A percentile compares a stretch with the other conserved stretches of the same genome.
Conservation (phyloP, 169 alveolate genomes). For the Plasmodium chabaudi region DNA sequence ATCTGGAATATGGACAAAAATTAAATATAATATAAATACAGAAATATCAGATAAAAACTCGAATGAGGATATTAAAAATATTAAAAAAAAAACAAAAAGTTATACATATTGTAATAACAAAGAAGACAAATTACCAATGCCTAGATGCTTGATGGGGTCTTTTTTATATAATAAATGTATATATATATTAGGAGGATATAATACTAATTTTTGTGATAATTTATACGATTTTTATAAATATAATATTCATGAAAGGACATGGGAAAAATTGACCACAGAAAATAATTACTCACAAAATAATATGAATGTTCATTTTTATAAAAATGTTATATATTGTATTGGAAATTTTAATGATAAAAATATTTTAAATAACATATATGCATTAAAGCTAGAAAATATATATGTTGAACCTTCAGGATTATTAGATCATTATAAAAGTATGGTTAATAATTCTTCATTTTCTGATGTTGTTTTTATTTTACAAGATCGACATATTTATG, state of each 20-base stretch:
- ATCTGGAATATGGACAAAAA: constrained; percentile 44
- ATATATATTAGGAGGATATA: constrained; percentile 55
- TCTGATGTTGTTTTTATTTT: constrained; percentile 28
- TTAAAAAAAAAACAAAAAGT: background rate
- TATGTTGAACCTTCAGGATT: constrained; percentile 30
- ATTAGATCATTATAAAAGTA: background rate
- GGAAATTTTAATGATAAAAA: constrained; percentile 45
- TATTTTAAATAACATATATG: constrained; percentile 30
- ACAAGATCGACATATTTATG: constrained; percentile 32
- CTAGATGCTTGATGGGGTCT: constrained; percentile 41
- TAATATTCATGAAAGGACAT: constrained; percentile 30
- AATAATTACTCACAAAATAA: constrained; percentile 30
- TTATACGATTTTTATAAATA: constrained; percentile 40
- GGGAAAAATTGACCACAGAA: constrained; percentile 16
- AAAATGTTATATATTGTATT: constrained; percentile 40
- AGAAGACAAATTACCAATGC: constrained; percentile 1
- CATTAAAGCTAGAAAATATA: constrained; percentile 26
- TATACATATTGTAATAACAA: background rate
- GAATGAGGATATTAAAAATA: too few relatives aligned
- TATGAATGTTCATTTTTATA: constrained; percentile 35
- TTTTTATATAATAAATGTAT: constrained; percentile 19
- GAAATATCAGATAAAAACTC: background rate
- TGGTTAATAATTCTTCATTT: constrained; percentile 31
- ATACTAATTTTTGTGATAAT: background rate
- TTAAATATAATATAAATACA: constrained; percentile 21